Conservation (phyloP, 345 rosid genomes). For the Sonneratia alba region DNA sequence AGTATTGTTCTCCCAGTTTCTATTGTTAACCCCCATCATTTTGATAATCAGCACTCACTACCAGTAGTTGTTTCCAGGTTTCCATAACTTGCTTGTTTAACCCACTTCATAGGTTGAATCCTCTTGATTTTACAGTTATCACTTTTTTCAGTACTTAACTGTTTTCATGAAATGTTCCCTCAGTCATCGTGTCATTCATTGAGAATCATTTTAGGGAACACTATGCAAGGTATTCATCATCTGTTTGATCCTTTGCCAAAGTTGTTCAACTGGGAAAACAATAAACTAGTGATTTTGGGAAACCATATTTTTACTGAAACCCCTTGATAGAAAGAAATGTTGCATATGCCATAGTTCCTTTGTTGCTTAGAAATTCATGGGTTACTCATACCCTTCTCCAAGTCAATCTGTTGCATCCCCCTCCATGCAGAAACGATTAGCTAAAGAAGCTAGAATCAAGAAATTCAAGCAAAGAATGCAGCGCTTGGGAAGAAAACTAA, state of each 20-base stretch:
- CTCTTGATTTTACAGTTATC: not conserved
- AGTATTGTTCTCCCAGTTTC: not conserved
- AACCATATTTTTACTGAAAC: not conserved
- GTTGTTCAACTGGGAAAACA: not conserved
- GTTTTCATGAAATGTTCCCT: not conserved
- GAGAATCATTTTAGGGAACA: not conserved
- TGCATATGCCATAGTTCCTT: not conserved
- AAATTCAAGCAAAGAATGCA: slow-evolving; percentile 76
- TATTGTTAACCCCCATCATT: not conserved
- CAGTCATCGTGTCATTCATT: not conserved
- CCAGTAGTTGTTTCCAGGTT: not conserved
- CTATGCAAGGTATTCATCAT: not conserved
- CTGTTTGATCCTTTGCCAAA: not conserved
- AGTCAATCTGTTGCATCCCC: not conserved
- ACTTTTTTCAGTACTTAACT: not conserved
- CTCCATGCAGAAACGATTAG: slow-evolving; percentile 65
- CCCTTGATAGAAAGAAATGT: not conserved
- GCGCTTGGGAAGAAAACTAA: slow-evolving; percentile 66
- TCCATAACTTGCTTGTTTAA: not conserved
- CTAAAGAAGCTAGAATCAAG: slow-evolving; percentile 79
- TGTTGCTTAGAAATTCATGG: not conserved
- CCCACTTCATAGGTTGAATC: not conserved
- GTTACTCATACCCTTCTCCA: not conserved
- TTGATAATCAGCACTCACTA: not conserved
- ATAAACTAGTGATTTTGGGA: not conserved